phyloP scores from a whole-genome alignment of 768 basidiomycete species.

The Cystobasidium ongulense region DNA sequence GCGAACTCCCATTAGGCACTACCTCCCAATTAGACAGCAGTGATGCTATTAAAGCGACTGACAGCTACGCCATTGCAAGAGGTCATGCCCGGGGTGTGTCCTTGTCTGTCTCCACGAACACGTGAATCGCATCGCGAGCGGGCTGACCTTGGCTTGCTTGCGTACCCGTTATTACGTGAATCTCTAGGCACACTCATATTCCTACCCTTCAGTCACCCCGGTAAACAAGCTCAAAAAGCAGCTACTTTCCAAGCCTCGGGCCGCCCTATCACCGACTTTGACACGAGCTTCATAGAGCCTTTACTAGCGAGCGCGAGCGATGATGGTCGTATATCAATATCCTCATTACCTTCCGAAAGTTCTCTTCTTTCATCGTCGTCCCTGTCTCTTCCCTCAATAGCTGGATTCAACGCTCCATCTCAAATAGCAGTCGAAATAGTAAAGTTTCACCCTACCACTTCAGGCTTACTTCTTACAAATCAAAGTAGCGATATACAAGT shows the following conservation, averaged over 20 bases:
- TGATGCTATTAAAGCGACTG: constrained; percentile 9
- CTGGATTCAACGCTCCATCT: neutral
- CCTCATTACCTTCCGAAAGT: neutral
- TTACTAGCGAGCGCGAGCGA: constrained; percentile 15
- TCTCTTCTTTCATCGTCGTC: neutral
- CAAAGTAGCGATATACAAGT: constrained; percentile 7
- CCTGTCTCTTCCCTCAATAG: neutral
- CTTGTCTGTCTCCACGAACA: neutral
- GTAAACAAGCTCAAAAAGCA: constrained; percentile 26
- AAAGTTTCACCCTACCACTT: constrained; percentile 20
- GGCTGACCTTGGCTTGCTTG: neutral
- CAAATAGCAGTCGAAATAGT: constrained; percentile 26
- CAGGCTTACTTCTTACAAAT: neutral
- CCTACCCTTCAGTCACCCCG: constrained; percentile 5
- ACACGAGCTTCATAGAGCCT: constrained; percentile 12
- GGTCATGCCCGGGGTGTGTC: neutral
- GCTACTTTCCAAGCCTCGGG: constrained; percentile 9
- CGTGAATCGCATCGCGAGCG: neutral
- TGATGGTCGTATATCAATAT: constrained; percentile 16
- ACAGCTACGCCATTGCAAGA: neutral
- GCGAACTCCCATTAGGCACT: constrained; percentile 11
- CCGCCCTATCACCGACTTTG: constrained; percentile 21
- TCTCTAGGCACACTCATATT: constrained; percentile 18
- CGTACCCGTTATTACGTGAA: neutral
- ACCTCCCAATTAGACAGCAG: neutral